Evolutionary conservation across 768 basidiomycete genomes (phyloP), one percentile per base, ranked within the genome.

Genomic region (Omphalotus guepiniiformis): DNA sequence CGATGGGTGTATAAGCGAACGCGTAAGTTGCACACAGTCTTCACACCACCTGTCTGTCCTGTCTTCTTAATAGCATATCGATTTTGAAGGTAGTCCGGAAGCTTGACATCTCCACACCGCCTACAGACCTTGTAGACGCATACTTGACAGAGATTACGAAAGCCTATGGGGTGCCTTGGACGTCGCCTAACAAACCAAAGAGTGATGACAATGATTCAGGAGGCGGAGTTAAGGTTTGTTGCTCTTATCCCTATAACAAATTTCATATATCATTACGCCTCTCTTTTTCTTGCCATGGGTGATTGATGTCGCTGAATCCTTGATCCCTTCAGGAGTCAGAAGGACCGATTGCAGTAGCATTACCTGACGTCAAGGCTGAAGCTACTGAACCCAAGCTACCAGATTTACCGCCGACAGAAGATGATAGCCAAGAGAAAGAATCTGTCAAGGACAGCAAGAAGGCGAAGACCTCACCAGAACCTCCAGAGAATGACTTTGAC

Each of bases 101-200:
- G 63, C 66, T 94, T 12, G 58, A 69, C 15, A 16, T 84, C 25
- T 76, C 73, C 44, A 86, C 86, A 3, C 95, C 95, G 8, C 72
- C 85, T 1, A 25, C 72, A 6, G 76, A 80, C 25, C 74, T 97
- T 5, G 90, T 98, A 7, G 85, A 96, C 56, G 90, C 79, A 15
- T 98, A 97, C 65, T 72, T 97, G 13, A 67, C 68, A 40, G 93
- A 96, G 66, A 97, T 98, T 54, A 86, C 93, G 1, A 88, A 81
- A 61, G 92, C 83, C 8, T 97, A 96, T 58, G 78, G 80, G 11
- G 77, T 93, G 12, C 66, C 73, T 34, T 94, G 88, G 86, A 58
- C 71, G 3, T 63, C 81, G 23, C 64, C 73, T 21, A 41, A 38
- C 7, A 47, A 52, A 26, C 47, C 55, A 16, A 51, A 54, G 38